Base-by-base conservation (phyloP, 805 yeast species). In the Metschnikowia colocasiae region DNA sequence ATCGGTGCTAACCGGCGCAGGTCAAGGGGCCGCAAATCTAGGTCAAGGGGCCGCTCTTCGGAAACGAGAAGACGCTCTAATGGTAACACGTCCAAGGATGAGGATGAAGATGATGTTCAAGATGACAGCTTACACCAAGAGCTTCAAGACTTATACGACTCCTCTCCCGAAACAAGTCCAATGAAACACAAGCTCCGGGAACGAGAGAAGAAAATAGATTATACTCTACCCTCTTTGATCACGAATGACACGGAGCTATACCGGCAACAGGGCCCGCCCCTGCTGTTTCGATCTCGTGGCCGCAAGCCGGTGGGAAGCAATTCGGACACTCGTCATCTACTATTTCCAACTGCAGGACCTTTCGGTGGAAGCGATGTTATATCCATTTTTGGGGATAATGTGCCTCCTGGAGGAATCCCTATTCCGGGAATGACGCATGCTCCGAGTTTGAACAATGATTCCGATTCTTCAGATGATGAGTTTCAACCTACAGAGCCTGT, bases 341-440 rank as follows among this genome's bases (percentile, higher is more conserved):
- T 94, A 32, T 91, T 87, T 59, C 95, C 97, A 6, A 92, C 97
- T 0, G 89, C 90, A 13, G 99, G 99, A 0, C 99, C 99, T 1
- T 92, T 92, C 73, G 99, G 99, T 25, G 99, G 99, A 19, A 84
- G 92, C 51, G 97, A 92, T 61, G 95, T 89, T 1, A 78, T 83
- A 6, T 85, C 97, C 0, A 69, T 92, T 26, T 89, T 90, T 64
- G 91, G 94, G 5, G 76, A 79, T 40, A 80, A 81, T 48, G 71
- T 75, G 20, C 82, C 87, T 4, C 78, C 79, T 1, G 74, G 73
- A 6, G 75, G 77, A 1, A 68, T 68, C 6, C 71, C 75, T 1
- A 58, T 69, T 12, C 61, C 64, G 1, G 74, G 75, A 6, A 51
- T 60, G 56, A 57, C 63, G 22, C 51, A 50, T 47, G 64, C 52